These are phyloP conservation scores for Pulveroboletus ravenelii DNA, from an alignment of 768 basidiomycete genomes.

Conservation along the genomic window DNA sequence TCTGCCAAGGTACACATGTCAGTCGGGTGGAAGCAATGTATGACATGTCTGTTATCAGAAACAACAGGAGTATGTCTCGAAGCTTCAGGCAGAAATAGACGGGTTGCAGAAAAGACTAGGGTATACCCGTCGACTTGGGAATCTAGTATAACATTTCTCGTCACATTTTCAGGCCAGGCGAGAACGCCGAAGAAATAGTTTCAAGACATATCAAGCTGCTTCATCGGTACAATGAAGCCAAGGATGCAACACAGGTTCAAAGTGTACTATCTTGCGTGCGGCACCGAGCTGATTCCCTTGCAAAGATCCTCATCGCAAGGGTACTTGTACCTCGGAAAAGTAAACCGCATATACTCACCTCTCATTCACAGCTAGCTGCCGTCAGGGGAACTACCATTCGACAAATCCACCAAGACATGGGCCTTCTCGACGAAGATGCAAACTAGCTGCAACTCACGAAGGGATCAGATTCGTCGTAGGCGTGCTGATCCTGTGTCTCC, in stretches of 20 bases:
- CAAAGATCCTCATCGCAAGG: slow-evolving; percentile 73
- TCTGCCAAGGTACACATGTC: slow-evolving; percentile 26
- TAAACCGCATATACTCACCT: slow-evolving; percentile 9
- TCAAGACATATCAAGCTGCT: slow-evolving; percentile 66
- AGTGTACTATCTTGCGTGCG: background rate
- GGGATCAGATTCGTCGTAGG: background rate
- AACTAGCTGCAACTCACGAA: slow-evolving; percentile 12
- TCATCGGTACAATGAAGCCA: slow-evolving; percentile 76
- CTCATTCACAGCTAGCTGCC: slow-evolving; percentile 55
- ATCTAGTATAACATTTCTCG: background rate
- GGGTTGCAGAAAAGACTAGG: slow-evolving; percentile 45
- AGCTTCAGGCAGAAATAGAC: slow-evolving; percentile 46
- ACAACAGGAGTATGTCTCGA: slow-evolving; percentile 45
- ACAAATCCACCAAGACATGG: slow-evolving; percentile 71
- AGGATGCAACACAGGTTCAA: slow-evolving; percentile 73
- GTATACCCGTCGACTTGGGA: slow-evolving; percentile 18
- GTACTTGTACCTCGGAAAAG: slow-evolving; percentile 34
- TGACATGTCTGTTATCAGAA: slow-evolving; percentile 32
- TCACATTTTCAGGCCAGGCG: slow-evolving; percentile 31
- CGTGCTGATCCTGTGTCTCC: background rate
- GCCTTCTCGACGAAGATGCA: slow-evolving; percentile 55
- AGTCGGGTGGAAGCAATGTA: background rate
- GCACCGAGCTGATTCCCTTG: background rate
- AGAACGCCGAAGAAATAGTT: slow-evolving; percentile 55
- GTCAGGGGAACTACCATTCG: slow-evolving; percentile 65